Conservation (phyloP, 1,139 yeast species). For the Yamadazyma pseudoaaseri region DNA sequence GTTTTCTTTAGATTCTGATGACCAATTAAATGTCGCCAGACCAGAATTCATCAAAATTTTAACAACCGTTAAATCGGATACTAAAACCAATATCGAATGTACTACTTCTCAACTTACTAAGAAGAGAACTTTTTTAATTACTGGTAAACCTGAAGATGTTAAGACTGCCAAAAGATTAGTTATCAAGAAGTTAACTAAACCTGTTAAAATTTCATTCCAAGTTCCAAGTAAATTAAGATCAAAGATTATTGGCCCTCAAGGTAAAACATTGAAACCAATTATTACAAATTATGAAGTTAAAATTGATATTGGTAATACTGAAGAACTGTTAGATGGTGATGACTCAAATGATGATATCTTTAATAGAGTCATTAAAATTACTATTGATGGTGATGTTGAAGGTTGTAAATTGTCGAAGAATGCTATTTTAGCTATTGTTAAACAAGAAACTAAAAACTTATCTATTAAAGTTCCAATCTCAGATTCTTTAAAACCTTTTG, state of each 20-base stretch:
- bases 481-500: constrained; percentile 51
- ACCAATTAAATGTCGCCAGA: constrained; percentile 62
- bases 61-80: constrained; percentile 56
- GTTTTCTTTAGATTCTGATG: constrained; percentile 65
- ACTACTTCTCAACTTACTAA: constrained; percentile 76
- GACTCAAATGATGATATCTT: constrained; percentile 42
- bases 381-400: constrained; percentile 82
- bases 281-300: constrained; percentile 68
- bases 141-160: constrained; percentile 73
- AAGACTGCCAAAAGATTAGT: constrained; percentile 74
- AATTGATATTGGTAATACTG: constrained; percentile 66
- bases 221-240: constrained; percentile 83
- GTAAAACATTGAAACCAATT: constrained; percentile 78
- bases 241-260: constrained; percentile 86
- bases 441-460: constrained; percentile 66
- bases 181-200: constrained; percentile 74
- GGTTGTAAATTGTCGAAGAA: constrained; percentile 75
- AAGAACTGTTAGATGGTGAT: constrained; percentile 27
- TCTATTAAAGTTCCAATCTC: constrained; percentile 49
- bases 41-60: constrained; percentile 66
- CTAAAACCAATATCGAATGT: constrained; percentile 75
- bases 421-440: constrained; percentile 70
- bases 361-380: constrained; percentile 57
- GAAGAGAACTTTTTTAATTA: constrained; percentile 80
- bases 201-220: constrained; percentile 57